Conservation (phyloP, 1,284 basidiomycete species). For the Pseudozyma thailandica region DNA sequence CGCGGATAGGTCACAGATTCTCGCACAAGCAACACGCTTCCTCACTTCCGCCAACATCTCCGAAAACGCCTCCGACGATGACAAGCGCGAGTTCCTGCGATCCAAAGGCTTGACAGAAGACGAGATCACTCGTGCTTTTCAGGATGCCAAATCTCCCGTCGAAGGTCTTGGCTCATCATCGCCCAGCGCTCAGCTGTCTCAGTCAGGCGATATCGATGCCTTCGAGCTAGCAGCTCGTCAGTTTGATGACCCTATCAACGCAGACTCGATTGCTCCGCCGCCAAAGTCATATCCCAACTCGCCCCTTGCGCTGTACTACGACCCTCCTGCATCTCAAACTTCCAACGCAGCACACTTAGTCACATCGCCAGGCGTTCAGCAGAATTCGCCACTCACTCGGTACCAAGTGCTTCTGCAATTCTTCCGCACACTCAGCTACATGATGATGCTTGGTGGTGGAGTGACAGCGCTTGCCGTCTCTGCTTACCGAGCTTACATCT, state of each 20-base stretch:
- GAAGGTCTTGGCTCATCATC: slow-evolving; percentile 5
- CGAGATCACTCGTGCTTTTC: slow-evolving; percentile 54
- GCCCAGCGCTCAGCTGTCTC: slow-evolving; percentile 3
- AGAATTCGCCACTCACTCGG: slow-evolving; percentile 45
- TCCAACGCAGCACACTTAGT: slow-evolving; percentile 1
- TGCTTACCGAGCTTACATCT: slow-evolving; percentile 54
- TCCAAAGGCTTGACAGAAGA: slow-evolving; percentile 61
- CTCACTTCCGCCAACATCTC: slow-evolving; percentile 55
- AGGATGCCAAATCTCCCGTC: slow-evolving; percentile 55
- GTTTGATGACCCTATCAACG: slow-evolving; percentile 57
- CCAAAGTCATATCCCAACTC: slow-evolving; percentile 57
- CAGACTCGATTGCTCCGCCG: slow-evolving; percentile 30
- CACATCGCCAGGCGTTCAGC: no score
- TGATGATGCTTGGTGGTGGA: slow-evolving; percentile 62
- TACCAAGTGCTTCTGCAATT: slow-evolving; percentile 63
- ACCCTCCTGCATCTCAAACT: slow-evolving; percentile 16
- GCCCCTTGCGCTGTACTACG: slow-evolving; percentile 62
- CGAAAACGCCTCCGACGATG: slow-evolving; percentile 30
- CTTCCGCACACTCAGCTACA: slow-evolving; percentile 57
- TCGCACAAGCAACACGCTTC: slow-evolving; percentile 65
- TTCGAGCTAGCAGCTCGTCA: slow-evolving; percentile 49
- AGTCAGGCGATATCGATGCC: slow-evolving; percentile 19
- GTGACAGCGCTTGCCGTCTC: slow-evolving; percentile 52
- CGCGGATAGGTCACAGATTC: slow-evolving; percentile 31
- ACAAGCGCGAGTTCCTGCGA: slow-evolving; percentile 55